Percentiles rank a stretch among this genome's conserved stretches.
These are phyloP conservation scores for Pisolithus microcarpus DNA, from an alignment of 768 basidiomycete genomes.

Conservation along the genomic window DNA sequence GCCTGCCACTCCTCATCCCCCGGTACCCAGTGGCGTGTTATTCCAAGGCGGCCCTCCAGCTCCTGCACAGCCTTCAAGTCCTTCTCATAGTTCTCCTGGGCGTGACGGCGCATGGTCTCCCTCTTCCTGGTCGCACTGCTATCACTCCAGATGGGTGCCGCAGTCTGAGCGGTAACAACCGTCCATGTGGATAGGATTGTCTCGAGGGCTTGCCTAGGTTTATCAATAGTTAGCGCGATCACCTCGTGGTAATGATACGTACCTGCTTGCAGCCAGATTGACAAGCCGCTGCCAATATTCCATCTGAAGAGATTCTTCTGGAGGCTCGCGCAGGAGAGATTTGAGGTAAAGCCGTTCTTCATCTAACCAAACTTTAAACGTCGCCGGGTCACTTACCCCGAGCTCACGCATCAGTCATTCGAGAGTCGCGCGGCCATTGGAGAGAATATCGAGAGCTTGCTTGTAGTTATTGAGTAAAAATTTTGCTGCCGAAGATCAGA, in stretches of 20 bases:
- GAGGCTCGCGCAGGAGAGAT: slow-evolving; percentile 1
- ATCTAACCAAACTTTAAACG: no score
- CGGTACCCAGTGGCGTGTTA: background rate
- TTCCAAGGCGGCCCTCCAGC: slow-evolving; percentile 5
- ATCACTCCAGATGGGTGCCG: background rate
- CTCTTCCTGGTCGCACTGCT: background rate
- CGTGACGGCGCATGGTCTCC: slow-evolving; percentile 10
- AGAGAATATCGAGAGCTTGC: no score
- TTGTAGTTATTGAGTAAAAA: no score
- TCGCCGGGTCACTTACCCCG: no score
- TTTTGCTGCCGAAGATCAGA: no score
- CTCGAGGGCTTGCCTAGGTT: no score
- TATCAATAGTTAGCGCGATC: background rate
- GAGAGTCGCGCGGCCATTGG: no score
- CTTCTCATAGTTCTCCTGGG: slow-evolving; percentile 7
- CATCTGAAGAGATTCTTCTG: slow-evolving; percentile 9
- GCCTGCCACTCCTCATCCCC: slow-evolving; percentile 5
- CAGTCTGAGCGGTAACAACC: no score
- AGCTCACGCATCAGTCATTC: no score
- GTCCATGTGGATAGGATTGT: no score
- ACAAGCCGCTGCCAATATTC: slow-evolving; percentile 10
- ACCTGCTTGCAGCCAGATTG: background rate
- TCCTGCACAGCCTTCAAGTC: slow-evolving; percentile 6
- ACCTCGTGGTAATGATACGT: background rate
- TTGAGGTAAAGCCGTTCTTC: no score